phyloP scores from a whole-genome alignment of 441 rosid species.

The Flueggea neowawraea region DNA sequence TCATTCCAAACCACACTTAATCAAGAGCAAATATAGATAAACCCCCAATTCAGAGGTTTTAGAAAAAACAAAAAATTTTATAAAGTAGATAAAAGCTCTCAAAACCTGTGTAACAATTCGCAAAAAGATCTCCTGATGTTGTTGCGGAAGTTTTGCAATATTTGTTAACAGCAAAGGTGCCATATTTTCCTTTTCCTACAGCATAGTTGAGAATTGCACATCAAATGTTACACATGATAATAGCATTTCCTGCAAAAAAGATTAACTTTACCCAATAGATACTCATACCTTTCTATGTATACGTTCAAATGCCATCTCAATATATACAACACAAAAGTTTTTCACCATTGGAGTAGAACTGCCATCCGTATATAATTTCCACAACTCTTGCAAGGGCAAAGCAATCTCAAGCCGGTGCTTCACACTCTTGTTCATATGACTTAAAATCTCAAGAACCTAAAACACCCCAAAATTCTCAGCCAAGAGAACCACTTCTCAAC shows the following conservation, averaged over 20 bases:
- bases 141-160: slow-evolving; percentile 70
- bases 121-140: slow-evolving; percentile 81
- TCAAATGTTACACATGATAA: not conserved
- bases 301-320: slow-evolving; percentile 97
- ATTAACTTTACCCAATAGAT: slow-evolving; percentile 2
- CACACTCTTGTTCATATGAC: slow-evolving; percentile 97
- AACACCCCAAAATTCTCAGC: not conserved
- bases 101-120: slow-evolving; percentile 70
- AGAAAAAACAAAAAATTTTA: not conserved
- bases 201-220: not conserved
- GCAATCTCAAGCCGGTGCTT: slow-evolving; percentile 78
- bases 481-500: no score
- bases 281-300: slow-evolving; percentile 53
- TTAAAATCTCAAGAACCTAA: slow-evolving; percentile 93
- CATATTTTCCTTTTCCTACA: slow-evolving; percentile 80
- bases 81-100: not conserved
- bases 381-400: slow-evolving; percentile 68
- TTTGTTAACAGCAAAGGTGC: slow-evolving; percentile 60
- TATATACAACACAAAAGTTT: slow-evolving; percentile 83
- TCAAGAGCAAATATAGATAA: no score
- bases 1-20: no score
- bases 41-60: not conserved
- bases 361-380: slow-evolving; percentile 62
- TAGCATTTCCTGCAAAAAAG: not conserved
- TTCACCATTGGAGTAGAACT: slow-evolving; percentile 71